A percentile compares a stretch with the other conserved stretches of the same genome.
phyloP scores from a whole-genome alignment of 1,139 yeast species.

The Kluyveromyces marxianus region DNA sequence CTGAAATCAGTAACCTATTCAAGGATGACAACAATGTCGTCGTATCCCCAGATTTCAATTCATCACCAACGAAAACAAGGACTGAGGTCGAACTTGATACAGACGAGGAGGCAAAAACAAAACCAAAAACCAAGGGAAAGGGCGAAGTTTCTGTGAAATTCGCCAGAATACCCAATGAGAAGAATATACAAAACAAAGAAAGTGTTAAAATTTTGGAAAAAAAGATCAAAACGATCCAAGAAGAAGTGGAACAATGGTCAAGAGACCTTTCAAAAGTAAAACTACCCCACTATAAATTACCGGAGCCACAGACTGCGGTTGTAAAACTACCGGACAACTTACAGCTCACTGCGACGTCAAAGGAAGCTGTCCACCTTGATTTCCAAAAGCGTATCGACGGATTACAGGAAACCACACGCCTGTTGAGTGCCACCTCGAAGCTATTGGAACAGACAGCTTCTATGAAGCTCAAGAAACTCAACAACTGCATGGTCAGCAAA shows the following conservation, averaged over 20 bases:
- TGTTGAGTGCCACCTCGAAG: conserved; percentile 13
- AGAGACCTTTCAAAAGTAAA: conserved; percentile 15
- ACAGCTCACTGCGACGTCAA: conserved; percentile 4
- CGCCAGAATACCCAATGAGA: conserved; percentile 23
- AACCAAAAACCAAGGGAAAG: neutral
- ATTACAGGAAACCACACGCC: conserved; percentile 14
- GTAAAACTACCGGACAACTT: conserved; percentile 4
- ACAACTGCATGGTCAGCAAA: conserved; percentile 5
- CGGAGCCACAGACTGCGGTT: neutral
- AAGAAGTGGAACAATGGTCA: conserved; percentile 25
- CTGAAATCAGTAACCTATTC: conserved; percentile 22
- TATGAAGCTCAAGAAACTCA: conserved; percentile 9
- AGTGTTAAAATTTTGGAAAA: conserved; percentile 19
- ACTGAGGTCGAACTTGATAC: too few species aligned
- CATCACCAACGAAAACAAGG: neutral
- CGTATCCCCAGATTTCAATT: conserved; percentile 1
- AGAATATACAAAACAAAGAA: conserved; percentile 27
- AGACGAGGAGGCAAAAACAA: neutral
- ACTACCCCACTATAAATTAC: conserved; percentile 9
- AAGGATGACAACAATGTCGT: conserved; percentile 17
- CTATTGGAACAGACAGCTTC: conserved; percentile 10
- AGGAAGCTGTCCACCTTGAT: neutral
- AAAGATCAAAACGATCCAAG: conserved; percentile 18
- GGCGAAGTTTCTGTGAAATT: conserved; percentile 1
- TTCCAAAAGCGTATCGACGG: conserved; percentile 8